Evolutionary conservation across 441 rosid species (phyloP), one percentile per base, ranked within the genome.

Genomic region (Croton laevigatus): DNA sequence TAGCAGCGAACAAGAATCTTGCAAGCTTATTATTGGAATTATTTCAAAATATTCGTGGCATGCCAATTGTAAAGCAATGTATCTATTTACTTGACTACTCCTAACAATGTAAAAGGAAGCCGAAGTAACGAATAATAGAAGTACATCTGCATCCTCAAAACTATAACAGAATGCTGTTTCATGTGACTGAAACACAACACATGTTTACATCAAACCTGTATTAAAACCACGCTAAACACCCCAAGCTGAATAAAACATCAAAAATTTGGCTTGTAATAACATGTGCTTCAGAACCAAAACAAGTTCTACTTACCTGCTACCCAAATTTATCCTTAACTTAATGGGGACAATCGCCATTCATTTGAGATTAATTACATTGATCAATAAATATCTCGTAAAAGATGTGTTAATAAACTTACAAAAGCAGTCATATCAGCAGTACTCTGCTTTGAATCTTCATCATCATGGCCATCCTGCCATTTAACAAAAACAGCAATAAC

Each of bases 371-470:
- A 22, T 20, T 20, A 20, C 34, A 68, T 53, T 20, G 58, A 54
- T 54, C 60, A 46, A 13, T 9, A 53, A 49, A 17, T 52, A 66
- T 8, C 20, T 13, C n/a, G 13, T 53, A 8, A 6, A 58, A 22
- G 42, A 40, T 10, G 14, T 16, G 53, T 27, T 44, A 27, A 55
- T 61, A 34, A 40, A 82, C 97, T 91, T 75, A 91, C 97, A 81
- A 89, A 88, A 73, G 74, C 85, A 2, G 94, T 84, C 96, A 91
- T 91, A 71, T 91, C 94, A 62, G 92, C 85, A 71, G 94, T 84
- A 78, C 84, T 85, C 82, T 89, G 89, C 76, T 89, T 89, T 37
- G 79, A 69, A 84, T 89, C 91, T 57, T 85, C 92, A 66, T 87
- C 72, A 81, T 86, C 90, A 61, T 84, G 89, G 27, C 92, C 91